Percentiles rank a stretch among this genome's conserved stretches.
Evolutionary conservation across 2,329 filamentous ascomycete genomes (phyloP).

Genomic region (Stachybotrys chartarum): DNA sequence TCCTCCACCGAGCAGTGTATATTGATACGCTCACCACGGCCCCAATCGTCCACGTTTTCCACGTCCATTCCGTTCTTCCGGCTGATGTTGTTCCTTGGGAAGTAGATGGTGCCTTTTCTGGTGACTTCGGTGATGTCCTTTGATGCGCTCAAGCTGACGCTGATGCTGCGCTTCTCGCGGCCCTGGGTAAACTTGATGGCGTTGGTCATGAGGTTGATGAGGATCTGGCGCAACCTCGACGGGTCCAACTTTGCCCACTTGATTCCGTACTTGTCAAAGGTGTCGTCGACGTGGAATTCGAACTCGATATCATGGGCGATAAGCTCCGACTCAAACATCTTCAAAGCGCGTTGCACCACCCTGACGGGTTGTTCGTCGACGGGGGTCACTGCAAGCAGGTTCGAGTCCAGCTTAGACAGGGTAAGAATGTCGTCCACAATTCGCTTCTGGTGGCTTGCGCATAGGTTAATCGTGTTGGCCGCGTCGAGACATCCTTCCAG

Average conservation of each 20-base stretch:
- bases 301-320: slow-evolving; percentile 65
- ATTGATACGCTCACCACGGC: slow-evolving; percentile 61
- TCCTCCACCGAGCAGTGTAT: slow-evolving; percentile 67
- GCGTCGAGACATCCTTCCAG: slow-evolving; percentile 59
- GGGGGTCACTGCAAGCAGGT: slow-evolving; percentile 62
- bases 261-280: slow-evolving; percentile 56
- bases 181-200: slow-evolving; percentile 60
- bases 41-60: slow-evolving; percentile 59
- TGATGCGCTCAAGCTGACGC: slow-evolving; percentile 59
- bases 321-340: slow-evolving; percentile 75
- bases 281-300: slow-evolving; percentile 60
- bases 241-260: slow-evolving; percentile 72
- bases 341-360: slow-evolving; percentile 61
- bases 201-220: slow-evolving; percentile 70
- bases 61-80: slow-evolving; percentile 29
- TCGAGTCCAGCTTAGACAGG: slow-evolving; percentile 63
- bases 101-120: slow-evolving; percentile 35
- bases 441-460: slow-evolving; percentile 70
- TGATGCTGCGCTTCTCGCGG: slow-evolving; percentile 51
- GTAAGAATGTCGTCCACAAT: slow-evolving; percentile 64
- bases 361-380: slow-evolving; percentile 62
- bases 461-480: slow-evolving; percentile 74
- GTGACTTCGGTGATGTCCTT: slow-evolving; percentile 37
- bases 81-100: slow-evolving; percentile 35
- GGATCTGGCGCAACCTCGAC: slow-evolving; percentile 63